phyloP scores from a whole-genome alignment of 1,284 basidiomycete species.

The Sporisorium graminicola region DNA sequence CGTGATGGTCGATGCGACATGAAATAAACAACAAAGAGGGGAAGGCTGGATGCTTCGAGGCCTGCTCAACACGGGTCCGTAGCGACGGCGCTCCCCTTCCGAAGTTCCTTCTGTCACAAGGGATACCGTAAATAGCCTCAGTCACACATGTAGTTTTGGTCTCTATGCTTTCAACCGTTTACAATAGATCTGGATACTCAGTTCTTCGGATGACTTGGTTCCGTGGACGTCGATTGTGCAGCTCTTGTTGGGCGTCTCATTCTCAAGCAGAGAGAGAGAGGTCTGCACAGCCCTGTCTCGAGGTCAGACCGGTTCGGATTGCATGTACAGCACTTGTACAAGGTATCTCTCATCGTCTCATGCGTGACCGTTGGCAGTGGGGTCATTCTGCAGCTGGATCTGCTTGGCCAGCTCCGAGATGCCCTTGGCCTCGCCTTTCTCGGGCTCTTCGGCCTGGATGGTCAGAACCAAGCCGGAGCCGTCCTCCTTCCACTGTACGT shows the following conservation, averaged over 20 bases:
- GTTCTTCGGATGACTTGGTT: neutral
- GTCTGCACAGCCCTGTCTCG: neutral
- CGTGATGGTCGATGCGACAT: conserved; percentile 5
- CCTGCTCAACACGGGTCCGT: conserved; percentile 6
- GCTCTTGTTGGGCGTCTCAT: too few species aligned
- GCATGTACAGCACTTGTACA: neutral
- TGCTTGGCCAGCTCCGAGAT: conserved; percentile 40
- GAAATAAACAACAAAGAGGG: neutral
- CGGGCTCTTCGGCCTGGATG: conserved; percentile 57
- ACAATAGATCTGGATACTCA: neutral
- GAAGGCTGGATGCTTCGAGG: neutral
- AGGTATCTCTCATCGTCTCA: neutral
- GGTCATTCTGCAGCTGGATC: conserved; percentile 41
- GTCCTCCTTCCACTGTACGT: conserved; percentile 59
- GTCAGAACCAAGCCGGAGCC: conserved; percentile 53
- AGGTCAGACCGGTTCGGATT: too few species aligned
- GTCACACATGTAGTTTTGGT: neutral
- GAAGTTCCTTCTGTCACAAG: neutral
- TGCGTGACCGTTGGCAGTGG: conserved; percentile 20
- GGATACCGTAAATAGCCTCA: neutral
- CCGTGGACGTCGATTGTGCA: too few species aligned
- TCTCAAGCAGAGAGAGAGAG: too few species aligned
- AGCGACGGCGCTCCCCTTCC: neutral
- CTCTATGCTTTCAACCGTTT: neutral
- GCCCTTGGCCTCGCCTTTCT: conserved; percentile 44